Conservation (phyloP, 768 basidiomycete species). For the Boletus sp. region DNA sequence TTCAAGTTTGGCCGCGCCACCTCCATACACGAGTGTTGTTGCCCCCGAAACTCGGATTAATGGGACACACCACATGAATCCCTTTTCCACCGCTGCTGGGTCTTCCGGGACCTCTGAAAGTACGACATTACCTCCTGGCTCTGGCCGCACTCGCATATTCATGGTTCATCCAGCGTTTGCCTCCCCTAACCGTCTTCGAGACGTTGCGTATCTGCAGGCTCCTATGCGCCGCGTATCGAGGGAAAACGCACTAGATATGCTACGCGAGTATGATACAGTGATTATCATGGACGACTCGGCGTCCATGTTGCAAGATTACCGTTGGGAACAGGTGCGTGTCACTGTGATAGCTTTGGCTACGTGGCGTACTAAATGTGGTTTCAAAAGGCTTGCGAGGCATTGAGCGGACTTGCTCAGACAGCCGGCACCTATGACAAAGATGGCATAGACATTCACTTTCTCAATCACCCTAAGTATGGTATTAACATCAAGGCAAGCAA, state of each 20-base stretch:
- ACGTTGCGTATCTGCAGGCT: conserved; percentile 22
- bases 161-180: conserved; percentile 21
- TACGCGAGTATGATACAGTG: conserved; percentile 52
- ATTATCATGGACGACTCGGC: conserved; percentile 59
- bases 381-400: conserved; percentile 9
- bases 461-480: conserved; percentile 41
- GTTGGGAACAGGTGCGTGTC: conserved; percentile 48
- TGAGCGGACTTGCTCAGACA: conserved; percentile 45
- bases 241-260: conserved; percentile 32
- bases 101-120: conserved; percentile 11
- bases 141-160: conserved; percentile 22
- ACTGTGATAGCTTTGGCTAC: not conserved
- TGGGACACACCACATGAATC: not conserved
- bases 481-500: conserved; percentile 37
- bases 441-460: conserved; percentile 61
- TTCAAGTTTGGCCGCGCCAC: conserved; percentile 15
- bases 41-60: conserved; percentile 7
- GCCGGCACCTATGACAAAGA: conserved; percentile 51
- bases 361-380: not conserved
- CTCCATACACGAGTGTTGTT: conserved; percentile 21
- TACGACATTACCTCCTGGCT: conserved; percentile 20
- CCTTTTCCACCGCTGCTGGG: not conserved
- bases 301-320: conserved; percentile 45
- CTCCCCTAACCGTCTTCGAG: conserved; percentile 13
- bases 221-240: conserved; percentile 27